Conservation (phyloP, 805 yeast genomes). For the Teunomyces tritomae region DNA sequence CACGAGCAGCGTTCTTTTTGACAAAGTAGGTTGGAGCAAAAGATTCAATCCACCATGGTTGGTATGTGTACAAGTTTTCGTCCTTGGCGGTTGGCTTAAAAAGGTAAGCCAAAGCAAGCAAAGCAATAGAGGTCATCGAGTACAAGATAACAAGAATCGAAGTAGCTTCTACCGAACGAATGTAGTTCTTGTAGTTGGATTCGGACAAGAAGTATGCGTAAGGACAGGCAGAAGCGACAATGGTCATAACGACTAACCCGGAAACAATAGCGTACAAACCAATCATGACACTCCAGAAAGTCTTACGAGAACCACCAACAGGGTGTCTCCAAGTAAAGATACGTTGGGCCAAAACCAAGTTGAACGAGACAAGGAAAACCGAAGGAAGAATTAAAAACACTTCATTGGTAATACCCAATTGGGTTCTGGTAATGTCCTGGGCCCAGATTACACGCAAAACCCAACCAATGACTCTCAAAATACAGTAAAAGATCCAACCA, state of each 20-base stretch:
- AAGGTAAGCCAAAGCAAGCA: conserved; percentile 51
- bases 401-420: conserved; percentile 54
- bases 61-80: conserved; percentile 54
- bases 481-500: conserved; percentile 52
- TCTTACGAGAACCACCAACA: conserved; percentile 52
- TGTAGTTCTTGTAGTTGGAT: conserved; percentile 47
- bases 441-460: conserved; percentile 61
- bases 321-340: conserved; percentile 79
- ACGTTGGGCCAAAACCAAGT: conserved; percentile 67
- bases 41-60: conserved; percentile 77
- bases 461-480: conserved; percentile 57
- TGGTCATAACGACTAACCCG: conserved; percentile 64
- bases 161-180: conserved; percentile 31
- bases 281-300: conserved; percentile 52
- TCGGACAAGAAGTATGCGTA: conserved; percentile 53
- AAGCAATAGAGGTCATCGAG: conserved; percentile 49
- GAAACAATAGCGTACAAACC: conserved; percentile 51
- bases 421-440: conserved; percentile 42
- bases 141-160: conserved; percentile 39
- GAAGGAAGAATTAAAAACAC: conserved; percentile 58
- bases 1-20: conserved; percentile 47
- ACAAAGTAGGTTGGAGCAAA: conserved; percentile 60
- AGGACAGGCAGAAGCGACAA: conserved; percentile 61
- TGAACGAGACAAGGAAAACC: conserved; percentile 56
- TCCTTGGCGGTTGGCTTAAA: conserved; percentile 54